Evolutionary conservation across 2,329 filamentous ascomycete species (phyloP).

Genomic region (Diaporthe destruens): DNA sequence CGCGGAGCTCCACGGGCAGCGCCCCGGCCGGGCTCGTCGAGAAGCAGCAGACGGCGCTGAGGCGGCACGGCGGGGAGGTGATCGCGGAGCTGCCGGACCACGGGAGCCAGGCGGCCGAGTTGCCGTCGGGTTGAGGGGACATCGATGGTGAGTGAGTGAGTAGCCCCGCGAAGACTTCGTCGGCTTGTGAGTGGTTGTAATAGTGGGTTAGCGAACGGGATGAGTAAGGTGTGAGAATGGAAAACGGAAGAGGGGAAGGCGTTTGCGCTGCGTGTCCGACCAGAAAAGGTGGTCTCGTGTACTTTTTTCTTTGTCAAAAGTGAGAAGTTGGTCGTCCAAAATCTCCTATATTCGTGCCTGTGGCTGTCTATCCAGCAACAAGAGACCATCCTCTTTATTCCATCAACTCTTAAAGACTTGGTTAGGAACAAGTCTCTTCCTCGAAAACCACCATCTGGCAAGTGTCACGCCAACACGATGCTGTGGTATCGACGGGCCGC

Average conservation of each 20-base stretch:
- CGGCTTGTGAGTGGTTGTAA: neutral
- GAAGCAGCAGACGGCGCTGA: too few relatives aligned
- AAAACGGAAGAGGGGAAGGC: too few relatives aligned
- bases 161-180: neutral
- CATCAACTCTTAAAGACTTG: conserved; percentile 12
- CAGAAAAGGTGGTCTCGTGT: neutral
- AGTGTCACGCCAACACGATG: too few relatives aligned
- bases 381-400: neutral
- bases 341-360: neutral
- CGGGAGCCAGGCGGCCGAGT: conserved; percentile 19
- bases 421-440: too few relatives aligned
- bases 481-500: too few relatives aligned
- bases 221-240: too few relatives aligned
- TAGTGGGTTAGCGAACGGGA: neutral
- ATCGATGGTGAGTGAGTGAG: too few relatives aligned
- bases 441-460: too few relatives aligned
- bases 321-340: neutral
- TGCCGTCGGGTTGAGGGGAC: neutral
- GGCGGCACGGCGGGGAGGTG: neutral
- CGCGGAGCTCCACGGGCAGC: conserved; percentile 13
- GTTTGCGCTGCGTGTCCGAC: neutral
- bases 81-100: conserved; percentile 26
- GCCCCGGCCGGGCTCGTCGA: neutral
- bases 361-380: neutral
- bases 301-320: neutral